Conservation (phyloP, 2,329 filamentous ascomycete species). For the Bisporella sp. region DNA sequence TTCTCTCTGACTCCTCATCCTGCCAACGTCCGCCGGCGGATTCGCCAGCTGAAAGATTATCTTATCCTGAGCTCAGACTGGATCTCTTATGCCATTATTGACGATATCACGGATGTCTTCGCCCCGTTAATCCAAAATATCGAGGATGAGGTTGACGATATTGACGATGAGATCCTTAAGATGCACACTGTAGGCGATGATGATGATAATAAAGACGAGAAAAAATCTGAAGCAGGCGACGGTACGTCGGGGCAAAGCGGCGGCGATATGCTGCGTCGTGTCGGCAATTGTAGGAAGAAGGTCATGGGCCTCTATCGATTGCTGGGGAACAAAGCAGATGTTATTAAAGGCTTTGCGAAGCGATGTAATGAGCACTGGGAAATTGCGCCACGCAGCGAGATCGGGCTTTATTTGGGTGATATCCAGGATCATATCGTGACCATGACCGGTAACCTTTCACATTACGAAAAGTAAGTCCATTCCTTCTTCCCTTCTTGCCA, state of each 20-base stretch:
- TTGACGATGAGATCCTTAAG: constrained; percentile 83
- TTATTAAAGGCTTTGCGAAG: constrained; percentile 98
- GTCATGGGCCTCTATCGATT: constrained; percentile 94
- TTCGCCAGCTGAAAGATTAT: constrained; percentile 91
- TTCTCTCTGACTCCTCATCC: constrained; percentile 95
- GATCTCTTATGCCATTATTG: constrained; percentile 97
- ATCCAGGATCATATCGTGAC: constrained; percentile 99
- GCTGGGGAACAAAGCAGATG: constrained; percentile 94
- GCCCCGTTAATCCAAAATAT: constrained; percentile 87
- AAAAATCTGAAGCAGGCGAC: constrained; percentile 38
- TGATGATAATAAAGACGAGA: constrained; percentile 36
- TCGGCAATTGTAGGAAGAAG: constrained; percentile 92
- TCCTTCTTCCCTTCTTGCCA: not conserved
- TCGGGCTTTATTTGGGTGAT: constrained; percentile 94
- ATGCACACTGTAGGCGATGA: constrained; percentile 55
- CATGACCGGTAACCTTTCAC: constrained; percentile 92
- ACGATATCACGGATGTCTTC: constrained; percentile 97
- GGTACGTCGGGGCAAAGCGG: constrained; percentile 37
- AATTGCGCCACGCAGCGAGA: constrained; percentile 88
- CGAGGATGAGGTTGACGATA: constrained; percentile 94
- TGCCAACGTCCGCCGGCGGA: constrained; percentile 87
- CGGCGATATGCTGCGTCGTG: constrained; percentile 82
- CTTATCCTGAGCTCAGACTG: constrained; percentile 89
- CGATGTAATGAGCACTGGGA: constrained; percentile 98
- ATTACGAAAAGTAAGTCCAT: constrained; percentile 81